phyloP scores from a whole-genome alignment of 768 basidiomycete species.

The Suillus subalutaceus region DNA sequence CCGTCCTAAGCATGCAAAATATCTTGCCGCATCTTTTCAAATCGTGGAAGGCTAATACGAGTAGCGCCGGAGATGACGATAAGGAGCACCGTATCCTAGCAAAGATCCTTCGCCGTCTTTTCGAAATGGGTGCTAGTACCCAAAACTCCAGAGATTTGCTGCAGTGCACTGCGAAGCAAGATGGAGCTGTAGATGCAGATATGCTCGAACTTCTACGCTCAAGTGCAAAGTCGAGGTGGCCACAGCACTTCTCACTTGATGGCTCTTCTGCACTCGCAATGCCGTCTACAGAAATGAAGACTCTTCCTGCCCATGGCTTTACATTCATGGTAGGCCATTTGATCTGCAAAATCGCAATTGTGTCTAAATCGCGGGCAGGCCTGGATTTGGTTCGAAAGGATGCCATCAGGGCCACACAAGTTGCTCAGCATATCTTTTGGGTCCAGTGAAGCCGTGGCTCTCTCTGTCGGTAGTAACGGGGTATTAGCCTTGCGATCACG shows the following conservation, averaged over 20 bases:
- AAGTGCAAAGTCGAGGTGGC: constrained; percentile 77
- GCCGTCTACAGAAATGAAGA: constrained; percentile 48
- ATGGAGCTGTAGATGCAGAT: constrained; percentile 59
- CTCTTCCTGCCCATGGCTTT: constrained; percentile 64
- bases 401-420: constrained; percentile 37
- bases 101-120: constrained; percentile 65
- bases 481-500: constrained; percentile 51
- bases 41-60: constrained; percentile 25
- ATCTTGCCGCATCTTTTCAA: constrained; percentile 54
- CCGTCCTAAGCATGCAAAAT: constrained; percentile 61
- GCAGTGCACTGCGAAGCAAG: constrained; percentile 51
- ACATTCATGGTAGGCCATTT: constrained; percentile 63
- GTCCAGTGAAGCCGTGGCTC: constrained; percentile 38
- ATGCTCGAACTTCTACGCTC: constrained; percentile 71
- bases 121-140: constrained; percentile 76
- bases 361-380: constrained; percentile 31
- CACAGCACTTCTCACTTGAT: constrained; percentile 75
- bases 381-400: constrained; percentile 52
- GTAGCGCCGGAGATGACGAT: constrained; percentile 27
- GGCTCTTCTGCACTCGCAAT: constrained; percentile 54
- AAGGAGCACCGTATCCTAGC: constrained; percentile 59
- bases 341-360: not conserved
- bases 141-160: constrained; percentile 67
- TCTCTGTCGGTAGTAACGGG: constrained; percentile 59
- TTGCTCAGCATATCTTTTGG: constrained; percentile 42